These are phyloP conservation scores for Xanthoconium purpureum DNA, from an alignment of 768 basidiomycete genomes.

Conservation along the genomic window DNA sequence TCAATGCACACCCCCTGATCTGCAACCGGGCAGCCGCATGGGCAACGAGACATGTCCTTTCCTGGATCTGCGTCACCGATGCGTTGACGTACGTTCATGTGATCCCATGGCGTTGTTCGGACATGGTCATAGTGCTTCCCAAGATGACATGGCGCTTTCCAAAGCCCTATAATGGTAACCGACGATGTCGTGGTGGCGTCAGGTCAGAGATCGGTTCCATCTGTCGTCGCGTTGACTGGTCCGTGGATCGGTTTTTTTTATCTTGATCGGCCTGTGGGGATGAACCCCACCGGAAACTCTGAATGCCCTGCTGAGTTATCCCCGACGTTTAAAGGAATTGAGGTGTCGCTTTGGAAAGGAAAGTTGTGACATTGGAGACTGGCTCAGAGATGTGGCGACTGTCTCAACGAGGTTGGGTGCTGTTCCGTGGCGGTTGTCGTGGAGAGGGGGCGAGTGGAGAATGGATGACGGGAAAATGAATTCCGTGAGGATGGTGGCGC, in stretches of 20 bases:
- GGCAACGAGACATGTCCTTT: not conserved
- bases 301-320: not conserved
- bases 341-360: not conserved
- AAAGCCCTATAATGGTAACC: not conserved
- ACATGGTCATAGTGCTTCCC: not conserved
- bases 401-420: not conserved
- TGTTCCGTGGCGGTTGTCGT: not conserved
- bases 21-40: not conserved
- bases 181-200: not conserved
- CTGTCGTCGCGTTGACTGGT: not conserved
- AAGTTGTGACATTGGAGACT: not conserved
- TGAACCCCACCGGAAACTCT: not conserved
- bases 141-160: not conserved
- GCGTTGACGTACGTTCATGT: not conserved
- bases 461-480: not conserved
- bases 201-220: not conserved
- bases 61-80: not conserved
- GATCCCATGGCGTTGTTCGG: not conserved
- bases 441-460: not conserved
- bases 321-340: not conserved
- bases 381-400: not conserved
- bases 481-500: not conserved
- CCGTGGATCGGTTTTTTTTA: not conserved
- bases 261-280: not conserved
- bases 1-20: constrained; percentile 2